A percentile compares a stretch with the other conserved stretches of the same genome.
Evolutionary conservation across 306 rosid species (phyloP).

Genomic region (Carpinus viminea): DNA sequence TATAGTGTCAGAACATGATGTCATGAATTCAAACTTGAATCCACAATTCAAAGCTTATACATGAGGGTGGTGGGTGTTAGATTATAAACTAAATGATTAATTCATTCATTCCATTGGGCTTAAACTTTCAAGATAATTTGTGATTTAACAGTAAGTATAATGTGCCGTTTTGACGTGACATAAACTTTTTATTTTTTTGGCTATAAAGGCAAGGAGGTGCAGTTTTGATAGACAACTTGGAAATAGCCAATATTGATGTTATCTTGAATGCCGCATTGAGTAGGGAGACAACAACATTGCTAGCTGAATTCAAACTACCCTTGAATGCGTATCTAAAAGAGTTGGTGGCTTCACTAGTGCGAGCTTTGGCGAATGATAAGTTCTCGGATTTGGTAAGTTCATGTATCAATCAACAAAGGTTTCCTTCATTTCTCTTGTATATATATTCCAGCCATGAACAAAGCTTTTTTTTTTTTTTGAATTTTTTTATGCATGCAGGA

Average conservation of each 20-base stretch:
- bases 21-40: too few relatives aligned
- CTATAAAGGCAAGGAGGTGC: too few relatives aligned
- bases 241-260: conserved; percentile 36
- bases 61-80: too few relatives aligned
- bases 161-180: too few relatives aligned
- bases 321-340: conserved; percentile 31
- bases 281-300: conserved; percentile 34
- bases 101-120: too few relatives aligned
- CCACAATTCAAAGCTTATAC: too few relatives aligned
- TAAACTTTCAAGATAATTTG: too few relatives aligned
- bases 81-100: too few relatives aligned
- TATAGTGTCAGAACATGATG: too few relatives aligned
- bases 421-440: not conserved
- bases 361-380: conserved; percentile 27
- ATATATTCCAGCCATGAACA: not conserved
- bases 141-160: too few relatives aligned
- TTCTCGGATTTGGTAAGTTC: conserved; percentile 23
- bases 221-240: conserved; percentile 63
- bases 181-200: too few relatives aligned
- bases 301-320: conserved; percentile 55
- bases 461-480: too few relatives aligned
- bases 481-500: not conserved
- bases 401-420: not conserved
- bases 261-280: conserved; percentile 20
- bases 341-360: conserved; percentile 45